These are phyloP conservation scores for Irpex rosettiformis DNA, from an alignment of 1,284 basidiomycete species.

Conservation along the genomic window DNA sequence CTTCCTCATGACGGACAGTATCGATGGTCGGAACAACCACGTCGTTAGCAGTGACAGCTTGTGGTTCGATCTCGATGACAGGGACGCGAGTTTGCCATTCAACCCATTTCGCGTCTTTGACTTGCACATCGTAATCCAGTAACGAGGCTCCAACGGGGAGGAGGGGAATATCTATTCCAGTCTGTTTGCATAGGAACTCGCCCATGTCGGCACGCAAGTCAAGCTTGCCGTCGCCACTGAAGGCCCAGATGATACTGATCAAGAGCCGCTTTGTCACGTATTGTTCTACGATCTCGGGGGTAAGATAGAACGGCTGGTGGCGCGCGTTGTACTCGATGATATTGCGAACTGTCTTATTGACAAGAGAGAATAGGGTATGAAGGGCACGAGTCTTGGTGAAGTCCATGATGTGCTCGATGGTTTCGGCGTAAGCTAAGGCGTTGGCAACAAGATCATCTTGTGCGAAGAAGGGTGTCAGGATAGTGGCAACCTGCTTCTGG, in stretches of 20 bases:
- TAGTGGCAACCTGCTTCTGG: conserved; percentile 77
- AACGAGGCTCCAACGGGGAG: conserved; percentile 76
- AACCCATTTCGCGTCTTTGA: conserved; percentile 84
- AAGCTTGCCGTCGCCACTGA: conserved; percentile 93
- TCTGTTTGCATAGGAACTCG: conserved; percentile 81
- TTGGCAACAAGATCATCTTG: conserved; percentile 79
- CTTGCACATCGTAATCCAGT: conserved; percentile 95
- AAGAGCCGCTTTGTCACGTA: conserved; percentile 92
- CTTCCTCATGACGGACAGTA: conserved; percentile 97
- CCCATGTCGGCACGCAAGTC: conserved; percentile 90
- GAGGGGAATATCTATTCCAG: conserved; percentile 87
- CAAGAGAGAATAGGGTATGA: conserved; percentile 93
- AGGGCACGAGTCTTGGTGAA: conserved; percentile 91
- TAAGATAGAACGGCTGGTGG: conserved; percentile 92
- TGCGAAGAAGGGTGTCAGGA: conserved; percentile 82
- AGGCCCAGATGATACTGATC: conserved; percentile 95
- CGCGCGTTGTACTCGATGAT: conserved; percentile 94
- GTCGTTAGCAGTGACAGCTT: conserved; percentile 92
- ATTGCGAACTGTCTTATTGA: conserved; percentile 95
- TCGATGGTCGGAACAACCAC: conserved; percentile 98
- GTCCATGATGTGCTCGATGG: conserved; percentile 97
- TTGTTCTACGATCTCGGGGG: conserved; percentile 80
- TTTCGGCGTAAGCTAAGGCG: conserved; percentile 77
- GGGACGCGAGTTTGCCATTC: conserved; percentile 93
- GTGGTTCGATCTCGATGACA: conserved; percentile 94